Base-by-base conservation (phyloP, 148 eudicot genomes). In the Heliamphora exappendiculata region DNA sequence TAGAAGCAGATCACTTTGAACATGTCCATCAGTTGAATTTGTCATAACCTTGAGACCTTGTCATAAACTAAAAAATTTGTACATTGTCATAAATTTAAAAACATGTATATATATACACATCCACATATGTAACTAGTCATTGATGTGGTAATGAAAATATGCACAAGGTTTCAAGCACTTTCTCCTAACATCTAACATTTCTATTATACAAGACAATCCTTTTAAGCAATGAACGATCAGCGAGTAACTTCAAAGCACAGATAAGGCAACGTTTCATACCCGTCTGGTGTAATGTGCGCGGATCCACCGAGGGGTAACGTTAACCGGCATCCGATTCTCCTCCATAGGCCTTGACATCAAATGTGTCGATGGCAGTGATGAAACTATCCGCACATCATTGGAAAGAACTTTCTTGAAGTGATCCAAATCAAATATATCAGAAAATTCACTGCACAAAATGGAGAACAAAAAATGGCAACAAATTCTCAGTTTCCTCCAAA, bases 371-470 rank as follows among this genome's bases (percentile, higher is more conserved):
- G 98, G 99, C 58, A 93, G 83, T 0, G 99, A 91, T 2, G 98
- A 88, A 75, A 96, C 91, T 2, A 96, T 77, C 29, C 90, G 73
- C 2, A 96, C 97, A 81, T 96, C 97, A 72, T 88, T 76, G 0
- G 90, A 93, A 73, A 96, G 88, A 14, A 85, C 90, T 37, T 78
- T 83, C 82, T 96, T 96, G 90, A 96, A 96, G 79, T 96, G 91
- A 33, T 93, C 94, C 87, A 96, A 78, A 79, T 96, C 99, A 83
- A 96, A 96, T 65, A 96, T 91, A 80, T 96, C 99, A 60, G 94
- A 82, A 76, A 96, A 96, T 81, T 96, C 99, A 84, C 97, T 93
- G 91, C 85, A 85, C 67, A 47, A 44, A 57, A 14, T 31, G 54
- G 33, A 33, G 1, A 31, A 62, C 41, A 1, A 67, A 28, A 24